Conservation (phyloP, 371 early-diverging fungal species). For the Encephalitozoon intestinalis region DNA sequence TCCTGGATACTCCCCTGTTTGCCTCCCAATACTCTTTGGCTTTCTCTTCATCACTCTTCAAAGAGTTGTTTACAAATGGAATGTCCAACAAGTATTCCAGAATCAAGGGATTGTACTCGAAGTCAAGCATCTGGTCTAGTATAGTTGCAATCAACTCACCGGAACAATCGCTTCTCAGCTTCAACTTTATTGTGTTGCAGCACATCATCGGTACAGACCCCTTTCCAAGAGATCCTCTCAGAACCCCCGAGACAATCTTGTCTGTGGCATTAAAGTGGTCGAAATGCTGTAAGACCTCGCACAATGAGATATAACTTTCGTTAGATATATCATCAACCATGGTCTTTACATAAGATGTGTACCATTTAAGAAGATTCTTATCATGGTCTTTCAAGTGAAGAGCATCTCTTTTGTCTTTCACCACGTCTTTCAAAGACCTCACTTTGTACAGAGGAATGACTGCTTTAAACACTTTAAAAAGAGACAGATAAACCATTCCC, state of each 20-base stretch:
- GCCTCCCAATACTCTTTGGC: not conserved
- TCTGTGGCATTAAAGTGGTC: slow-evolving; percentile 53
- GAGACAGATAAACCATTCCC: slow-evolving; percentile 20
- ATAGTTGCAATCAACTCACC: slow-evolving; percentile 34
- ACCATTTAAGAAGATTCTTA: slow-evolving; percentile 22
- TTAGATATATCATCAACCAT: not conserved
- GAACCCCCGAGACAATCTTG: slow-evolving; percentile 27
- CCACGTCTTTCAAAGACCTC: slow-evolving; percentile 28
- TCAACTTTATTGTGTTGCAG: slow-evolving; percentile 15
- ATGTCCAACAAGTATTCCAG: slow-evolving; percentile 19
- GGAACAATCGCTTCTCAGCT: slow-evolving; percentile 9
- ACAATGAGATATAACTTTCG: slow-evolving; percentile 16
- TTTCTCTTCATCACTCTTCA: not conserved
- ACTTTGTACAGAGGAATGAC: slow-evolving; percentile 50
- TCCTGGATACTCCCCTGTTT: not conserved
- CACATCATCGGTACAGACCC: slow-evolving; percentile 9
- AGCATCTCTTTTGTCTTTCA: slow-evolving; percentile 32
- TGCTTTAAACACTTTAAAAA: slow-evolving; percentile 45
- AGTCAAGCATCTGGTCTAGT: slow-evolving; percentile 43
- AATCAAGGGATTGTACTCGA: slow-evolving; percentile 2
- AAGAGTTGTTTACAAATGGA: slow-evolving; percentile 18
- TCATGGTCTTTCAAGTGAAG: slow-evolving; percentile 25
- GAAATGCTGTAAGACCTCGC: slow-evolving; percentile 29
- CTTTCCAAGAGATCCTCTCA: slow-evolving; percentile 28
- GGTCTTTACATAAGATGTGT: slow-evolving; percentile 29